phyloP scores from a whole-genome alignment of 441 rosid genomes.

The Arabidopsis lyrata region DNA sequence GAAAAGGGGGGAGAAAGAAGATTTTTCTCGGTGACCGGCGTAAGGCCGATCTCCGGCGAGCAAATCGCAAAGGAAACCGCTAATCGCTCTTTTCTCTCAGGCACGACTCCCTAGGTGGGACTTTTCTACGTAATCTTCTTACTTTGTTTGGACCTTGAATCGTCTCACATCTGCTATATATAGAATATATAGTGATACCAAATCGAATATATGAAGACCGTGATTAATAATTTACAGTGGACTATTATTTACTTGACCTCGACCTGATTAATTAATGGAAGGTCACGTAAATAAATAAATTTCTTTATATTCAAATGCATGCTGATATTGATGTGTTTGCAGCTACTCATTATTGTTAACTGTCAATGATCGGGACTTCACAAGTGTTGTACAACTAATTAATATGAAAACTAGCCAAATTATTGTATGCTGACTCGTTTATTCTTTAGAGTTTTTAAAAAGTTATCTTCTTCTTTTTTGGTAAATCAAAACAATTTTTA shows the following conservation, averaged over 20 bases:
- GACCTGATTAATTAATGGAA: constrained; percentile 4
- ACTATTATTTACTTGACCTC: not conserved
- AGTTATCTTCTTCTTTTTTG: not conserved
- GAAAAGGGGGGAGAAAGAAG: too few relatives aligned
- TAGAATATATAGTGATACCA: not conserved
- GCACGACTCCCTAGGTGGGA: too few relatives aligned
- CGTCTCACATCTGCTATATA: too few relatives aligned
- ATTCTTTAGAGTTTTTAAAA: not conserved
- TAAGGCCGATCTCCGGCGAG: too few relatives aligned
- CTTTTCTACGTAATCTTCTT: too few relatives aligned
- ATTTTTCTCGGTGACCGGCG: too few relatives aligned
- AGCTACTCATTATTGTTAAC: constrained; percentile 5
- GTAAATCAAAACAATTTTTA: not conserved
- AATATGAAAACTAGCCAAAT: not conserved
- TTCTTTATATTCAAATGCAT: not conserved
- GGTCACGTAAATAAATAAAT: not conserved
- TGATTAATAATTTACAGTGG: not conserved
- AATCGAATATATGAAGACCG: not conserved
- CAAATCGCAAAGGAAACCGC: too few relatives aligned
- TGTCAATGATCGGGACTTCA: constrained; percentile 32
- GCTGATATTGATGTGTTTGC: constrained; percentile 24
- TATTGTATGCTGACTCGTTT: constrained; percentile 4
- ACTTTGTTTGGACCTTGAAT: too few relatives aligned
- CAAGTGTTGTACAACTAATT: constrained; percentile 28
- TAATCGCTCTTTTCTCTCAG: too few relatives aligned